These are phyloP conservation scores for Globisporangium nagaii DNA, from an alignment of 352 stramenopile species.

Conservation along the genomic window DNA sequence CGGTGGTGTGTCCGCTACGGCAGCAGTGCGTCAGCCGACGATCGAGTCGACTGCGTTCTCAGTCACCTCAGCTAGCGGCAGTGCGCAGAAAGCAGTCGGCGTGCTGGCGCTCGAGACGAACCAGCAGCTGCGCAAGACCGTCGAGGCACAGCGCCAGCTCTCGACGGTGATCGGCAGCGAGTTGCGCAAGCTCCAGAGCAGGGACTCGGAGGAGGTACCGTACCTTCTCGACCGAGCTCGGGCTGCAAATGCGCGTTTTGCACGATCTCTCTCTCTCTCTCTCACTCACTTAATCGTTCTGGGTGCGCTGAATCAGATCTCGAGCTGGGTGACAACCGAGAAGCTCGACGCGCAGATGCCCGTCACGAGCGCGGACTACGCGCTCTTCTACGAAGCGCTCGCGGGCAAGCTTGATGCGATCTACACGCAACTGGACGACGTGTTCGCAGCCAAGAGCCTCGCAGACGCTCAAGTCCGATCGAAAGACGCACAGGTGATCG, in stretches of 20 bases:
- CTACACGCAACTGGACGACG: not conserved
- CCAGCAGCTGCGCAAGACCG: conserved; percentile 1
- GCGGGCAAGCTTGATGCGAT: no score
- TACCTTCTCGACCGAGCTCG: no score
- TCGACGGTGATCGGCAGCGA: not conserved
- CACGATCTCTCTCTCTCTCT: no score
- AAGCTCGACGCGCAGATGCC: not conserved
- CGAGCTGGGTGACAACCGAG: not conserved
- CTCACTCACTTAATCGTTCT: no score
- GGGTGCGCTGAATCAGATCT: not conserved
- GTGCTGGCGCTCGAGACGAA: conserved; percentile 2
- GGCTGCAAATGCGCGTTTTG: no score
- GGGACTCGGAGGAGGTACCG: not conserved
- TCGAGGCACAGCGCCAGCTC: conserved; percentile 1
- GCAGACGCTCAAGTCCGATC: not conserved
- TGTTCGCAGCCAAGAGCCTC: not conserved
- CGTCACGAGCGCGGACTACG: not conserved
- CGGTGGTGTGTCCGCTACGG: not conserved
- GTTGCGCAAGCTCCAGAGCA: not conserved
- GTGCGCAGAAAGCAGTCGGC: not conserved
- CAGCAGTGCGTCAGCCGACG: not conserved
- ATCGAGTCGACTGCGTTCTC: not conserved
- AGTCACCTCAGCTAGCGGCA: not conserved
- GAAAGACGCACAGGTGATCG: conserved; percentile 3
- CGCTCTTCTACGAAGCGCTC: no score